Evolutionary conservation across 805 yeast species (phyloP).

Genomic region (Ascoidea tarda): DNA sequence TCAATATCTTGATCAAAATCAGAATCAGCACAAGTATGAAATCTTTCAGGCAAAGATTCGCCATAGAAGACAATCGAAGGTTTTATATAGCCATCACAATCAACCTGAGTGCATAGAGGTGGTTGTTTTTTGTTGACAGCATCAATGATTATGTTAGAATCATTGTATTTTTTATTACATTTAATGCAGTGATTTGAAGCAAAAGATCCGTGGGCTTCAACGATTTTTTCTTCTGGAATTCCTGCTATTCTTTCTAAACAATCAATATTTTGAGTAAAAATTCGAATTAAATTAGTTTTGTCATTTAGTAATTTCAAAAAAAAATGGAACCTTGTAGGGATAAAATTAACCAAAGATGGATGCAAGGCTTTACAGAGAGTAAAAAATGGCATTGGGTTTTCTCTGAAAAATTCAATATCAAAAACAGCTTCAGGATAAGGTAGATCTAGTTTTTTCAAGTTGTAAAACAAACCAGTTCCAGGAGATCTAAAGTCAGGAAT

Average conservation of each 20-base stretch:
- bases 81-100: conserved; percentile 67
- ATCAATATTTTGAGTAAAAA: conserved; percentile 89
- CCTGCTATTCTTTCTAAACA: conserved; percentile 84
- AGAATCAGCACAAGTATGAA: conserved; percentile 56
- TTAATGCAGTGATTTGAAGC: conserved; percentile 73
- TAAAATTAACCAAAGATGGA: conserved; percentile 58
- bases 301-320: conserved; percentile 57
- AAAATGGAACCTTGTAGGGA: conserved; percentile 73
- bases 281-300: conserved; percentile 44
- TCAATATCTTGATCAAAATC: conserved; percentile 36
- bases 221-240: conserved; percentile 41
- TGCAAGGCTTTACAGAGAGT: conserved; percentile 71
- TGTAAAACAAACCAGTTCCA: conserved; percentile 75
- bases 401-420: conserved; percentile 67
- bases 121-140: conserved; percentile 28
- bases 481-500: conserved; percentile 88
- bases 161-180: conserved; percentile 34
- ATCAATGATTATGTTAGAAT: conserved; percentile 6
- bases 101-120: conserved; percentile 10
- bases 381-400: conserved; percentile 75
- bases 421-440: conserved; percentile 96
- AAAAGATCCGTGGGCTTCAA: conserved; percentile 95
- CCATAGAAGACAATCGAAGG: conserved; percentile 96
- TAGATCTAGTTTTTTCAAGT: conserved; percentile 53
- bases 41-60: conserved; percentile 60